These are phyloP conservation scores for Erythrobasidium hasegawianum DNA, from an alignment of 1,284 basidiomycete genomes.

Conservation along the genomic window DNA sequence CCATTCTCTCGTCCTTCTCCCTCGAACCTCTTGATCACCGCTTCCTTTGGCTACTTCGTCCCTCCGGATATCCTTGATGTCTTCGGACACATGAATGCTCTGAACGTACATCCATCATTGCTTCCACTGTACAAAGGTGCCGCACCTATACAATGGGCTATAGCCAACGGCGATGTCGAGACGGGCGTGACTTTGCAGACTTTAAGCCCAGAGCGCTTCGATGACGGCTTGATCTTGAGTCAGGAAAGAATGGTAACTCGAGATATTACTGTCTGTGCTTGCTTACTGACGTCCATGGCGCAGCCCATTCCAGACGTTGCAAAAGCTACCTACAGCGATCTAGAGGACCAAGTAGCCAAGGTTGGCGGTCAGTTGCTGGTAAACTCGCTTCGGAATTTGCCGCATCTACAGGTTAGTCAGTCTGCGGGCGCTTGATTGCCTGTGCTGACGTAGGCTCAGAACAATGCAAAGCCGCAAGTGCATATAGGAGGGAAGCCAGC, in stretches of 20 bases:
- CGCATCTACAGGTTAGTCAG: conserved; percentile 55
- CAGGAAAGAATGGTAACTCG: conserved; percentile 30
- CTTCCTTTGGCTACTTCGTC: conserved; percentile 88
- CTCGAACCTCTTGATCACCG: conserved; percentile 69
- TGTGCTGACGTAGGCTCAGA: conserved; percentile 49
- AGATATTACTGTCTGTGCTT: too few species aligned
- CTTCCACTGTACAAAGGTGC: conserved; percentile 85
- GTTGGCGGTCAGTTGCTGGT: conserved; percentile 70
- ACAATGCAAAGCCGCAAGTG: conserved; percentile 53
- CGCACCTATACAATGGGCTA: conserved; percentile 82
- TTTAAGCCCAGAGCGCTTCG: conserved; percentile 50
- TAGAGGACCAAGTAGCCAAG: conserved; percentile 62
- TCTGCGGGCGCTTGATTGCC: too few species aligned
- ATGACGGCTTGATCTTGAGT: conserved; percentile 51
- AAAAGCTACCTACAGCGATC: conserved; percentile 55
- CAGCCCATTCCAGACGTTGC: conserved; percentile 55
- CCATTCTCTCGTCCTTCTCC: conserved; percentile 1
- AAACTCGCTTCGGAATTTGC: conserved; percentile 63
- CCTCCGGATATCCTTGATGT: conserved; percentile 62
- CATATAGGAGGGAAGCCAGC: conserved; percentile 47
- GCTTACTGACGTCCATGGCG: background rate
- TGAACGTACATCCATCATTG: conserved; percentile 90
- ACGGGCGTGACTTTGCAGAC: conserved; percentile 66
- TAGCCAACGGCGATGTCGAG: conserved; percentile 60
- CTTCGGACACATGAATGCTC: conserved; percentile 62